Percentiles rank a stretch among this genome's conserved stretches.
These are phyloP conservation scores for Arabis alpina DNA, from an alignment of 345 rosid species.

Conservation along the genomic window DNA sequence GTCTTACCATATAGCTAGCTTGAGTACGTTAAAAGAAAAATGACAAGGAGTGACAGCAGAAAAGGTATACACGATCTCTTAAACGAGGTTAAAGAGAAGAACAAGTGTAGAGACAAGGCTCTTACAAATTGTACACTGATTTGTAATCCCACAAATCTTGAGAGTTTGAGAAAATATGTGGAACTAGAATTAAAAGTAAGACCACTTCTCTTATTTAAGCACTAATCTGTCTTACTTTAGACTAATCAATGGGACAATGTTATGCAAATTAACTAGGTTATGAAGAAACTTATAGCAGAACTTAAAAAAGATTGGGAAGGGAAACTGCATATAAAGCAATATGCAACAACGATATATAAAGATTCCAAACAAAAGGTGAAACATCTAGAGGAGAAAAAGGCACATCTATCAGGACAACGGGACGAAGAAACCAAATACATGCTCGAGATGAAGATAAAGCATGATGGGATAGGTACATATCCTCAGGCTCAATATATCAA, in stretches of 20 bases:
- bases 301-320: conserved; percentile 25
- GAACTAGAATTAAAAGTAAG: conserved; percentile 33
- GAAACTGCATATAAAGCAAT: conserved; percentile 11
- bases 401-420: background rate
- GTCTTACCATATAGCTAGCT: conserved; percentile 17
- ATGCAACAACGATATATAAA: background rate
- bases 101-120: conserved; percentile 29
- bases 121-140: conserved; percentile 4
- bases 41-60: conserved; percentile 25
- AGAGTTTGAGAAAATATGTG: conserved; percentile 26
- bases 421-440: conserved; percentile 12
- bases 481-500: conserved; percentile 1
- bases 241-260: background rate
- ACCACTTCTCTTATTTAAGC: background rate
- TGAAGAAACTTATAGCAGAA: conserved; percentile 25
- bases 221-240: background rate
- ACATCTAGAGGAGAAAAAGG: conserved; percentile 27
- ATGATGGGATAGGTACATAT: background rate
- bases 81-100: conserved; percentile 25
- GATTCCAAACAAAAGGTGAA: conserved; percentile 11
- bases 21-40: background rate
- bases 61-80: conserved; percentile 11
- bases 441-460: background rate
- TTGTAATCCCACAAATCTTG: conserved; percentile 11
- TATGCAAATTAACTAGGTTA: conserved; percentile 29